Evolutionary conservation across 768 basidiomycete species (phyloP).

Genomic region (Cantharellus cinnabarinus): DNA sequence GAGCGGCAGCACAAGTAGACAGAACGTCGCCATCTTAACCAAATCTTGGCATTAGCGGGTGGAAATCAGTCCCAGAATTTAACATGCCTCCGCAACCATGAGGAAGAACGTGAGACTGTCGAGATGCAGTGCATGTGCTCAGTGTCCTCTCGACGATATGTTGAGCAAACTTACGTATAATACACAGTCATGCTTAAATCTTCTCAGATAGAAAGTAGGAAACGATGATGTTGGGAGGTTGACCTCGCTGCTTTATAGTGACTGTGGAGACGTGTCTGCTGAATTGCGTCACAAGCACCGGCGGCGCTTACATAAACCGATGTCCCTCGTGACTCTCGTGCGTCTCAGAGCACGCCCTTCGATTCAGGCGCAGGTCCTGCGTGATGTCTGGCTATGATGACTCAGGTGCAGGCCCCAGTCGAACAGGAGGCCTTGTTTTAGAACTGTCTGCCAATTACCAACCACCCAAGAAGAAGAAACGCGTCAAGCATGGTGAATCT

Average conservation of each 20-base stretch:
- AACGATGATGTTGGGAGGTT: not conserved
- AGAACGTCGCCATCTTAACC: constrained; percentile 59
- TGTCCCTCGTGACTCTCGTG: too few relatives aligned
- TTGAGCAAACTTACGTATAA: not conserved
- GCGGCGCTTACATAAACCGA: too few relatives aligned
- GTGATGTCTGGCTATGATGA: too few relatives aligned
- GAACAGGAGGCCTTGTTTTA: not conserved
- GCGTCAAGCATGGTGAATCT: not conserved
- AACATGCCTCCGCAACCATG: constrained; percentile 45
- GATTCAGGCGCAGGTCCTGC: too few relatives aligned
- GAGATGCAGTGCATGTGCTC: not conserved
- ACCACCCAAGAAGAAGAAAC: not conserved
- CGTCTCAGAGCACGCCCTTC: too few relatives aligned
- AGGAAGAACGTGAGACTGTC: constrained; percentile 48
- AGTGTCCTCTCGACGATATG: not conserved
- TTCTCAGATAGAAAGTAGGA: too few relatives aligned
- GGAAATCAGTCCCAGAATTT: not conserved
- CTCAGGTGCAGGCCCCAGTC: too few relatives aligned
- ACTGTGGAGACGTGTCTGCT: not conserved
- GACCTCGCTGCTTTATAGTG: not conserved
- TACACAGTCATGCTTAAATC: not conserved
- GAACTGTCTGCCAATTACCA: not conserved
- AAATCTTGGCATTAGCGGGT: not conserved
- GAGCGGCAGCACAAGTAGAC: constrained; percentile 64
- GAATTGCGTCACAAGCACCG: not conserved